Percentiles rank a stretch among this genome's conserved stretches.
Conservation (phyloP, 163 green algal genomes). For the Coccomyxa subellipsoidea region DNA sequence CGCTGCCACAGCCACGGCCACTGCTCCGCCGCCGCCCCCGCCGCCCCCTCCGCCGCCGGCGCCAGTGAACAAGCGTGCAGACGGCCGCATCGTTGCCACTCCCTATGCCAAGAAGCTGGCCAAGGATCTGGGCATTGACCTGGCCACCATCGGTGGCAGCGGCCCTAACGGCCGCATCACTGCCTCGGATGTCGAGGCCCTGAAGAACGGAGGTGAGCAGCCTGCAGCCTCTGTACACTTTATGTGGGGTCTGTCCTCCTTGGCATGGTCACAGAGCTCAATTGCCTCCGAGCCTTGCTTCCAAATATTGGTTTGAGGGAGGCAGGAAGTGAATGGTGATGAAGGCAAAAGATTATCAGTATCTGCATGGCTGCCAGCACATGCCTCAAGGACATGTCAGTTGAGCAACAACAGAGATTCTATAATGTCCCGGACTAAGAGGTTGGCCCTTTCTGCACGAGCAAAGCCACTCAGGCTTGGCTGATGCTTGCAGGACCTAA, state of each 20-base stretch:
- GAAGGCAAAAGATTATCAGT: neutral
- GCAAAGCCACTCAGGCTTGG: too few relatives aligned
- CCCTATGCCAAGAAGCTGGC: conserved; percentile 98
- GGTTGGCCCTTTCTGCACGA: too few relatives aligned
- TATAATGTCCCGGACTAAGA: too few relatives aligned
- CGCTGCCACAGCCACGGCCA: neutral
- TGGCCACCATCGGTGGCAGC: conserved; percentile 75
- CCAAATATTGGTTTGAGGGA: too few relatives aligned
- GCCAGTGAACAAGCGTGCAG: conserved; percentile 30
- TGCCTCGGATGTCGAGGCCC: conserved; percentile 76
- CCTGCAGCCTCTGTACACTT: neutral
- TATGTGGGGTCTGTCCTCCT: neutral
- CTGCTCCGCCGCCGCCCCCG: conserved; percentile 7
- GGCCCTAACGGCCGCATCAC: conserved; percentile 89
- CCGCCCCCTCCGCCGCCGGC: conserved; percentile 45
- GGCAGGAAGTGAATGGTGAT: neutral
- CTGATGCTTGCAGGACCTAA: conserved; percentile 20
- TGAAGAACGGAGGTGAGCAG: conserved; percentile 13
- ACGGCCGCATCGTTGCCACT: conserved; percentile 83
- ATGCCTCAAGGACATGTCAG: too few relatives aligned
- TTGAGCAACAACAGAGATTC: too few relatives aligned
- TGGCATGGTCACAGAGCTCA: too few relatives aligned
- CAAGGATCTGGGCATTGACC: conserved; percentile 89
- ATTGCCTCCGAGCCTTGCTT: too few relatives aligned
- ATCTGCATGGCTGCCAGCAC: too few relatives aligned